Evolutionary conservation across 1,284 basidiomycete genomes (phyloP).

Genomic region (Pascua guehoae): DNA sequence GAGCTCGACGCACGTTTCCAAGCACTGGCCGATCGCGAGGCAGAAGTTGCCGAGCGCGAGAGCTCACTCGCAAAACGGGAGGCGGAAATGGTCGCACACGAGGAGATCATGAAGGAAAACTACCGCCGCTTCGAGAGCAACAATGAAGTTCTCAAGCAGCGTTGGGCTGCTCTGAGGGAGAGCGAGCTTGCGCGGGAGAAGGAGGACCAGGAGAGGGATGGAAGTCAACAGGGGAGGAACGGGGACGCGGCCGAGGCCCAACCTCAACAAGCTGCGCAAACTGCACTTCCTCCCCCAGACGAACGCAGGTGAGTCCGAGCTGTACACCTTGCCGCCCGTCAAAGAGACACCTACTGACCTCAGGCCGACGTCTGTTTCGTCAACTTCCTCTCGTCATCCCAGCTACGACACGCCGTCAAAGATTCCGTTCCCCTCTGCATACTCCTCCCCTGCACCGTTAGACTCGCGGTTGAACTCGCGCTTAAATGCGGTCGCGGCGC

Average conservation of each 20-base stretch:
- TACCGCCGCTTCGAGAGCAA: constrained; percentile 65
- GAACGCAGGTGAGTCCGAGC: constrained; percentile 30
- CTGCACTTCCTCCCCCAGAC: constrained; percentile 11
- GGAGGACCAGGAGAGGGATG: neutral
- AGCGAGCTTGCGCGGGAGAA: constrained; percentile 45
- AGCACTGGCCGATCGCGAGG: constrained; percentile 40
- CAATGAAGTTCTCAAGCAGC: constrained; percentile 54
- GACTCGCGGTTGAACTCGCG: constrained; percentile 3
- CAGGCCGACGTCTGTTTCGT: constrained; percentile 27
- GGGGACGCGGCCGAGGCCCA: neutral
- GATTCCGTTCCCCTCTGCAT: constrained; percentile 29
- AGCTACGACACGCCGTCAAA: constrained; percentile 44
- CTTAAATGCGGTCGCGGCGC: too few species aligned
- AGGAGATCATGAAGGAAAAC: constrained; percentile 67
- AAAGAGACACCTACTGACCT: neutral
- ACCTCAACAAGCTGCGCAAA: neutral
- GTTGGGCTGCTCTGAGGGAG: constrained; percentile 57
- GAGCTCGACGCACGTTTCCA: constrained; percentile 24
- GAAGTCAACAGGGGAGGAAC: neutral
- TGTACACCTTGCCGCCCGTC: too few species aligned
- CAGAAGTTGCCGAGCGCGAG: constrained; percentile 33
- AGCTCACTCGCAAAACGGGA: constrained; percentile 20
- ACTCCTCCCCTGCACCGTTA: constrained; percentile 5
- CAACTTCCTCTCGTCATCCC: constrained; percentile 17
- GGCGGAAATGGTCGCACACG: constrained; percentile 58